Conservation (phyloP, 257 asterid genomes). For the Oldenlandia corymbosa region DNA sequence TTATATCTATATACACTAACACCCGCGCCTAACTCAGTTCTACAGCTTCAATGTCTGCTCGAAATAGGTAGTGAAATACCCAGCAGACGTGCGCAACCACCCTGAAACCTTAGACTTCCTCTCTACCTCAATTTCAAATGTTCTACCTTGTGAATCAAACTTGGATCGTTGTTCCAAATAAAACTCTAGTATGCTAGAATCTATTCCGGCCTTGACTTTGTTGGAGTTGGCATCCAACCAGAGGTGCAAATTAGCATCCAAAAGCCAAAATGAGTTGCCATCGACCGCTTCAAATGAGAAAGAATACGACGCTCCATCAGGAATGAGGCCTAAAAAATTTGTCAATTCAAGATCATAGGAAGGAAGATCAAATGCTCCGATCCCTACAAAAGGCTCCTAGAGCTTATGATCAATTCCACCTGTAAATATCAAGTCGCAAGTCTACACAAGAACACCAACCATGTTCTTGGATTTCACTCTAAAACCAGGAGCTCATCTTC, state of each 20-base stretch:
- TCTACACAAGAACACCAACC: constrained; percentile 75
- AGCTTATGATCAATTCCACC: constrained; percentile 80
- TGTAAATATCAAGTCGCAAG: constrained; percentile 56
- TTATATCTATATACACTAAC: too few relatives aligned
- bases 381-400: constrained; percentile 79
- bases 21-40: constrained; percentile 41
- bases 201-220: constrained; percentile 46
- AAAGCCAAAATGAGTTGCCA: constrained; percentile 70
- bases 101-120: constrained; percentile 48
- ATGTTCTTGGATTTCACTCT: constrained; percentile 82
- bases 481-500: constrained; percentile 49
- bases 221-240: constrained; percentile 55
- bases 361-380: constrained; percentile 84
- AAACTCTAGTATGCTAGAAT: constrained; percentile 26
- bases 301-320: constrained; percentile 49
- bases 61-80: constrained; percentile 50
- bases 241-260: constrained; percentile 71
- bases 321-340: constrained; percentile 51
- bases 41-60: constrained; percentile 34
- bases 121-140: constrained; percentile 41
- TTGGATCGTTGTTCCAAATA: constrained; percentile 25
- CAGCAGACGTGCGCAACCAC: constrained; percentile 73
- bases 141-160: constrained; percentile 45
- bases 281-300: constrained; percentile 51
- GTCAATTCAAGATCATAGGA: constrained; percentile 69